phyloP scores from a whole-genome alignment of 169 alveolate genomes.

The Plasmodium vivax region DNA sequence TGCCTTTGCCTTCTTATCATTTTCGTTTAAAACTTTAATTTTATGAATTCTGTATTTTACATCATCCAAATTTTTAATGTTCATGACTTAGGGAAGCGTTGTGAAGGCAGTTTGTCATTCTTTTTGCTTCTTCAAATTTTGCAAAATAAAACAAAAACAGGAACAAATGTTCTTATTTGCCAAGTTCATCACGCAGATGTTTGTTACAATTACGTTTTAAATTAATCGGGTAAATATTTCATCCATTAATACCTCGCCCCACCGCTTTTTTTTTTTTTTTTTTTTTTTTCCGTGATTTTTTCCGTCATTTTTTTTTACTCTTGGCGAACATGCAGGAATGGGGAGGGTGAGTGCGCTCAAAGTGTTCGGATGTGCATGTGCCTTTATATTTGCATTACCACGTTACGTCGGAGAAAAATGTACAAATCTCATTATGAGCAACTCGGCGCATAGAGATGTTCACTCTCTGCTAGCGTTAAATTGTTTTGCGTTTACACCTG shows the following conservation, averaged over 20 bases:
- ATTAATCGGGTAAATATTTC: not conserved
- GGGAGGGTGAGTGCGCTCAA: not conserved
- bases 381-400: not conserved
- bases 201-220: not conserved
- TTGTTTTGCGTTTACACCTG: not conserved
- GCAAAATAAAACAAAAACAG: not conserved
- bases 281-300: not conserved
- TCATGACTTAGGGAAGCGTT: conserved; percentile 17
- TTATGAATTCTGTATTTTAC: conserved; percentile 62
- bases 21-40: conserved; percentile 38
- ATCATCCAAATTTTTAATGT: conserved; percentile 47
- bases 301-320: not conserved
- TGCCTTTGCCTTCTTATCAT: conserved; percentile 58
- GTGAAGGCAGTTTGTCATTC: not conserved
- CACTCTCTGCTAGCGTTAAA: not conserved
- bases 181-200: not conserved
- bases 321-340: not conserved
- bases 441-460: not conserved
- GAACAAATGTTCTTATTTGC: not conserved
- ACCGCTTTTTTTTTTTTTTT: not conserved
- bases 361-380: not conserved
- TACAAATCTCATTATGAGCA: not conserved
- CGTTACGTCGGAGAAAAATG: not conserved
- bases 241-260: not conserved
- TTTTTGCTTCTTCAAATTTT: not conserved